Conservation (phyloP, 352 stramenopile species). For the Pythium volutum region DNA sequence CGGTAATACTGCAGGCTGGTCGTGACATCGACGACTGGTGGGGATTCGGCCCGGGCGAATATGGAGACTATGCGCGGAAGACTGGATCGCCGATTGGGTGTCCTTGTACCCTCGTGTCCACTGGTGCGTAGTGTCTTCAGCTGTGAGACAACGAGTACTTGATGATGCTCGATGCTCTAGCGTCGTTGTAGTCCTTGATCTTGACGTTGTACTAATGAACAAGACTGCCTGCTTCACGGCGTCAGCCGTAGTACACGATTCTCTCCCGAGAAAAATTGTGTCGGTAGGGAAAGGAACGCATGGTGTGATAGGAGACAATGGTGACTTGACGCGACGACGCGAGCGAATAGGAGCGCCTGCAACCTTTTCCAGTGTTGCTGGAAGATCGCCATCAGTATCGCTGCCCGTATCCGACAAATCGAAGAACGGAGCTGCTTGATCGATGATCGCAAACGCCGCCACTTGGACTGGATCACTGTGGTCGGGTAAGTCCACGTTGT, state of each 20-base stretch:
- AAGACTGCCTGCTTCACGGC: background rate
- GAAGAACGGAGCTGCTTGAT: slow-evolving; percentile 16
- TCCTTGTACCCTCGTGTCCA: background rate
- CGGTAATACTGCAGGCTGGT: background rate
- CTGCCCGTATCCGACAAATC: slow-evolving; percentile 16
- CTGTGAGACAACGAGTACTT: background rate
- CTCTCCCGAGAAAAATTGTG: background rate
- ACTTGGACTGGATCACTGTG: slow-evolving; percentile 3
- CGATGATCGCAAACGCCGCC: slow-evolving; percentile 19
- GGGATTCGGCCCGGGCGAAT: background rate
- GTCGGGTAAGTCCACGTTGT: background rate
- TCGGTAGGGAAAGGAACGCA: slow-evolving; percentile 6
- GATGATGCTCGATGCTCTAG: background rate
- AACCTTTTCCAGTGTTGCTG: background rate
- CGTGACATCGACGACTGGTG: background rate
- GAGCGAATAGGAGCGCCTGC: background rate
- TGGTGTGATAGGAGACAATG: background rate
- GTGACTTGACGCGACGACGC: background rate
- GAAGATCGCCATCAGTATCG: background rate
- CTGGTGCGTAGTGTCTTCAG: background rate
- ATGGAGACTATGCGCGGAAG: background rate
- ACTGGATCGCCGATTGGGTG: background rate
- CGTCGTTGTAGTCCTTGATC: background rate
- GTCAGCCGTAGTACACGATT: background rate
- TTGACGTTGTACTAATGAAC: background rate